Percentiles rank a stretch among this genome's conserved stretches.
These are phyloP conservation scores for Globisporangium lucens DNA, from an alignment of 352 stramenopile species.

Conservation along the genomic window DNA sequence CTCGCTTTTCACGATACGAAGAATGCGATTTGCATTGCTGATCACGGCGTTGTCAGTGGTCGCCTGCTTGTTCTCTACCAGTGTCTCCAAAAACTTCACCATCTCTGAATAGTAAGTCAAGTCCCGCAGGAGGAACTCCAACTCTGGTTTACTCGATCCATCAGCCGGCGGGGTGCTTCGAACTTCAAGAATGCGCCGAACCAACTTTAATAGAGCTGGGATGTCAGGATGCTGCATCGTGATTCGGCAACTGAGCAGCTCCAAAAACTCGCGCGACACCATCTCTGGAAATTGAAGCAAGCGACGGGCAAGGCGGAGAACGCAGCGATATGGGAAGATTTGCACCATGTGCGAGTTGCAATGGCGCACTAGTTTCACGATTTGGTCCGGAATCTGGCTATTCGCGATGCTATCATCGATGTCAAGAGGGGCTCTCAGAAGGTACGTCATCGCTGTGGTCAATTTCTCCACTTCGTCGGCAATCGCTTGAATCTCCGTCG, in stretches of 20 bases:
- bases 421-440: constrained; percentile 55
- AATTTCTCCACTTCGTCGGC: constrained; percentile 64
- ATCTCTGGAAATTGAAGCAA: constrained; percentile 69
- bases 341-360: constrained; percentile 73
- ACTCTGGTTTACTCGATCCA: constrained; percentile 28
- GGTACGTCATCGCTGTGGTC: constrained; percentile 67
- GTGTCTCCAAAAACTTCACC: constrained; percentile 49
- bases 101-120: constrained; percentile 65
- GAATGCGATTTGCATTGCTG: constrained; percentile 71
- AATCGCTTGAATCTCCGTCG: constrained; percentile 43
- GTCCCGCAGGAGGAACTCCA: constrained; percentile 53
- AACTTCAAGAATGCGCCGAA: constrained; percentile 73
- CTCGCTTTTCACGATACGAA: constrained; percentile 70
- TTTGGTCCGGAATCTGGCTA: constrained; percentile 63
- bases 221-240: constrained; percentile 71
- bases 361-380: constrained; percentile 69
- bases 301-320: constrained; percentile 55
- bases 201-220: constrained; percentile 59
- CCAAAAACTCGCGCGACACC: constrained; percentile 63
- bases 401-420: constrained; percentile 72
- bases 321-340: constrained; percentile 68
- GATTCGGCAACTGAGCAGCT: constrained; percentile 69
- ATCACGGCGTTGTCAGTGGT: constrained; percentile 41
- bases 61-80: constrained; percentile 47
- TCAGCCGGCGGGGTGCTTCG: constrained; percentile 32